phyloP scores from a whole-genome alignment of 2,329 filamentous ascomycete species.

The Teratosphaeria destructans region DNA sequence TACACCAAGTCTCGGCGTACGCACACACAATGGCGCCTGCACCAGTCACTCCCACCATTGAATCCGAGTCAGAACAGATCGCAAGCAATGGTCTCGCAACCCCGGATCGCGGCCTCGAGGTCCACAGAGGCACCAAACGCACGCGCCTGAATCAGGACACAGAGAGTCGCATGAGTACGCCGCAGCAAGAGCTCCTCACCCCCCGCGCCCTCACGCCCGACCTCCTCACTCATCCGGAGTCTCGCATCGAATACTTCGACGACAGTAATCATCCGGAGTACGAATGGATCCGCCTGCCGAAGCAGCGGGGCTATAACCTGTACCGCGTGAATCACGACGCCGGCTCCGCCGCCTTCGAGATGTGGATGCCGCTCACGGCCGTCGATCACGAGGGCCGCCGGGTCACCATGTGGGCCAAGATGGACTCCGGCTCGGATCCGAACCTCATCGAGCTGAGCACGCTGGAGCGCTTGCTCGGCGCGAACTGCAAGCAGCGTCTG shows the following conservation, averaged over 20 bases:
- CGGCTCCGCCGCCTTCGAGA: constrained; percentile 7
- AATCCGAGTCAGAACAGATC: neutral
- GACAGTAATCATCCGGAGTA: constrained; percentile 7
- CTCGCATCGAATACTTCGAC: constrained; percentile 4
- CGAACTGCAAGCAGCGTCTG: neutral
- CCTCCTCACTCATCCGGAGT: neutral
- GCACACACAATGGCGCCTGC: neutral
- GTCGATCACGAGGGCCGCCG: constrained; percentile 6
- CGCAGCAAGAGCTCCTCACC: constrained; percentile 1
- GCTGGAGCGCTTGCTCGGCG: constrained; percentile 3
- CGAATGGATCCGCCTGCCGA: constrained; percentile 11
- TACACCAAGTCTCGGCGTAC: neutral
- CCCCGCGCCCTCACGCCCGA: constrained; percentile 3
- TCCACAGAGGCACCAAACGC: neutral
- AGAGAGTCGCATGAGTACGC: neutral
- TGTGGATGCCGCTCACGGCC: constrained; percentile 11
- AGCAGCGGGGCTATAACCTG: constrained; percentile 10
- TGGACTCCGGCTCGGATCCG: constrained; percentile 14
- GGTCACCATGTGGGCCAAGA: constrained; percentile 14
- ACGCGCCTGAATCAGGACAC: neutral
- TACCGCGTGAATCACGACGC: constrained; percentile 1
- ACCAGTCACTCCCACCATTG: neutral
- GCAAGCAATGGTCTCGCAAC: neutral
- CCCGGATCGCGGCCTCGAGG: neutral
- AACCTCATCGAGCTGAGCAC: constrained; percentile 14